Base-by-base conservation (phyloP, 768 basidiomycete genomes). In the Mycena rosella region DNA sequence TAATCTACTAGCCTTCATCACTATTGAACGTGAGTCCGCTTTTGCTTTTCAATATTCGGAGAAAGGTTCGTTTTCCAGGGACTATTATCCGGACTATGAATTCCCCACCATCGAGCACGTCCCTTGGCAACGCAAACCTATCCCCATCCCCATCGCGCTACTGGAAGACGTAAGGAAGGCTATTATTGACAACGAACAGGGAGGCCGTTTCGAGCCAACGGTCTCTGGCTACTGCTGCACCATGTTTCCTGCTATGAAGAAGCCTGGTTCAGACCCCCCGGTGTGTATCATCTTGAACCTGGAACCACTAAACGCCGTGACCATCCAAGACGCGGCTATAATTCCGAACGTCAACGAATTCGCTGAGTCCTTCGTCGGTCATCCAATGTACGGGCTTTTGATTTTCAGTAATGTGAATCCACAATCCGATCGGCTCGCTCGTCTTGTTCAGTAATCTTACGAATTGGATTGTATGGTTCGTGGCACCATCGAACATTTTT, bases 211-310 rank as follows among this genome's bases (percentile, higher is more conserved):
- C 49, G 75, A 78, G 49, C 60, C 60, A 4, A 73, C 64, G 1
- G 59, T 65, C 0, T 65, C 77, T 0, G 75, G 76, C 1, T 78
- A 76, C 57, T 54, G 72, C 11, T 73, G 66, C 1, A 34, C 72
- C 15, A 52, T 73, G 47, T 76, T 76, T 44, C 45, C 73, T 4
- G 76, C 79, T 2, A 44, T 53, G 13, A 80, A 75, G 65, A 73
- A 74, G 40, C 73, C 76, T 5, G 69, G 74, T 2, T 72, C 73
- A 26, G 44, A 57, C 57, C 40, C 53, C 32, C 53, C 55, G 0
- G 64, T 84, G 1, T n/a, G n/a, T n/a, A n/a, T n/a, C n/a, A n/a
- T n/a, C n/a, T n/a, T 65, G 78, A 75, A 77, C 54, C 67, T 81
- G 0, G 75, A 80, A 65, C 74, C 75, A 0, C 72, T 82, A 1